Base-by-base conservation (phyloP, 306 rosid species). In the Rubus parviflorus region DNA sequence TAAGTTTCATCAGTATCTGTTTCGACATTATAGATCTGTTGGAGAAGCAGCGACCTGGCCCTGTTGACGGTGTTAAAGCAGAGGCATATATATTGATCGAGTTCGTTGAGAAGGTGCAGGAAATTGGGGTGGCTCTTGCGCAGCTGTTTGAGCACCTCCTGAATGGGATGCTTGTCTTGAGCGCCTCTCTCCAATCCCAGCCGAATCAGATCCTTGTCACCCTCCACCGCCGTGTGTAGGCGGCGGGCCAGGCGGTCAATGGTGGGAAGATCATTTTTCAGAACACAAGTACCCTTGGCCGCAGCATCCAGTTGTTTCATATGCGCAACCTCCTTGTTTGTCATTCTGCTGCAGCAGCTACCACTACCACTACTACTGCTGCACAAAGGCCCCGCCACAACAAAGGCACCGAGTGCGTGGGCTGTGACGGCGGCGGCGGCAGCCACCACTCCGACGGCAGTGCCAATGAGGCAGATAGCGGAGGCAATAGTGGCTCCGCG, bases 271-370 rank as follows among this genome's bases (percentile, higher is more conserved):
- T 88, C 85, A 7, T 76, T 49, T 79, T 84, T 81, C 47, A 86
- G 79, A 16, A 81, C 88, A 56, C 45, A 81, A 37, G 87, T 80
- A 7, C 92, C 91, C 79, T 4, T 77, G 1, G 89, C 83, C 1
- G 90, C 95, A 35, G 91, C 90, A 40, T 91, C 88, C 54, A 89
- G 89, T 74, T 88, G 97, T 15, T 86, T 89, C 74, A 83, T 45
- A 48, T 81, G 81, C 7, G 82, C 89, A 45, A 74, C 46, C 62
- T 77, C 81, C 17, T 52, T 83, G 69, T 42, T 9, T 23, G 57
- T 69, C 73, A 66, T 42, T 20, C n/a, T 40, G 25, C 47, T 8
- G 25, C 6, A 13, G 37, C 37, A 5, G 54, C 16, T 19, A 30
- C 52, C 11, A 2, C 56, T 7, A 23, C 16, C 8, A 30, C 52